Evolutionary conservation across 306 rosid genomes (phyloP).

Genomic region (Begonia loranthoides): DNA sequence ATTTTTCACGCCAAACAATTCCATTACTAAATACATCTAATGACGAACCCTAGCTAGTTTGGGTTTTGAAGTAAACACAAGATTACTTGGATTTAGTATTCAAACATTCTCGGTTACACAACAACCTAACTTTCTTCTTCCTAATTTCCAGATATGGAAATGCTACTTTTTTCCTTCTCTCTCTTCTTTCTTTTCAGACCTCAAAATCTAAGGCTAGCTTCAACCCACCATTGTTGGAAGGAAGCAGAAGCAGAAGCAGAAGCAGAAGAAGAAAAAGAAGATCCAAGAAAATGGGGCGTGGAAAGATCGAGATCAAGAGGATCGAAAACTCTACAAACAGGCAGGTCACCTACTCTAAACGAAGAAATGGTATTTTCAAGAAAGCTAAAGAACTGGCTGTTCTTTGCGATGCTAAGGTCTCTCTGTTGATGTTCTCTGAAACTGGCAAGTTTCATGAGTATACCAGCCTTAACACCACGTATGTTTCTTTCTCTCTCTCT

Average conservation of each 20-base stretch:
- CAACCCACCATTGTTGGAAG: too few species aligned
- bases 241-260: too few species aligned
- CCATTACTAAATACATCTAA: too few species aligned
- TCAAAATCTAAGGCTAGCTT: neutral
- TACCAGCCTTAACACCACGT: constrained; percentile 45
- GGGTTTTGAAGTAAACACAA: too few species aligned
- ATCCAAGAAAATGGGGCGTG: constrained; percentile 39
- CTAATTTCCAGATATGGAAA: constrained; percentile 37
- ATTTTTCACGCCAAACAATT: too few species aligned
- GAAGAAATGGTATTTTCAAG: constrained; percentile 77
- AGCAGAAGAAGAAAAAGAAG: too few species aligned
- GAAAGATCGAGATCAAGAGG: constrained; percentile 68
- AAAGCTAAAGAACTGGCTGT: constrained; percentile 85
- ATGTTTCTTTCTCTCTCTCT: neutral
- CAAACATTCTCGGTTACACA: neutral
- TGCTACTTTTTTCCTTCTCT: constrained; percentile 5
- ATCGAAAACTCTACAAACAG: constrained; percentile 74
- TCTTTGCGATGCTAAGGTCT: constrained; percentile 79
- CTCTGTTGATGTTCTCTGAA: constrained; percentile 67
- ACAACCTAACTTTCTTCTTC: constrained; percentile 36
- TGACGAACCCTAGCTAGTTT: too few species aligned
- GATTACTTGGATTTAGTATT: constrained; percentile 1
- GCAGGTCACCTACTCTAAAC: constrained; percentile 80
- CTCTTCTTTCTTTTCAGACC: neutral
- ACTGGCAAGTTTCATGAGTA: constrained; percentile 50